Base-by-base conservation (phyloP, 352 stramenopile genomes). In the Globisporangium radiosum region DNA sequence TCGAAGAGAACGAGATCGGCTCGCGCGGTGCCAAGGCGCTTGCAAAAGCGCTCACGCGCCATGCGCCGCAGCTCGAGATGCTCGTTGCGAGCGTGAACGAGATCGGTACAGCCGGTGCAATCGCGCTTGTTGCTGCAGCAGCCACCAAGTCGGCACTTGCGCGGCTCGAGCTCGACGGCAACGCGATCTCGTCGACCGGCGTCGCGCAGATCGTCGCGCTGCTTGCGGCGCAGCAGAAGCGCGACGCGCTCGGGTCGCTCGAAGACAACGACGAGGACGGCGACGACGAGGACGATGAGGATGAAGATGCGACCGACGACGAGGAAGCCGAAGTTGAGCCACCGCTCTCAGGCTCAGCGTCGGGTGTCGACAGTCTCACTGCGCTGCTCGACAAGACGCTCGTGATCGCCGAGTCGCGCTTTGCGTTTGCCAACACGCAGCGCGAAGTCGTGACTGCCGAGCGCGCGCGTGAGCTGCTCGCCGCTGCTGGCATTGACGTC, bases 1-100 rank as follows among this genome's bases (percentile, higher is more conserved):
- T 97, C 37, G 91, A 98, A 60, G 94, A 98, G 64, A 98, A 98
- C 72, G 88, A 98, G 70, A 83, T 98, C 17, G 85, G 76, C 48
- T 95, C 85, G 13, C 81, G 73, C n/a, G 94, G 92, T 5, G 80
- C 87, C 5, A 79, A 80, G 61, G 50, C 58, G 13, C 78, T 98
- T 56, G 88, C 86, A 0, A 76, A 75, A 47, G 79, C 76, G 5
- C 69, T 97, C 63, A 78, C 73, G 64, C 69, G 56, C n/a, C 66
- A 68, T 57, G 63, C 67, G 9, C 74, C 67, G 51, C 45, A 37
- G 43, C 70, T 97, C 47, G 73, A 94, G 63, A 91, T 82, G 75
- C 61, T 97, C 45, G 78, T 96, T 11, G 70, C 81, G 52, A 96
- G 93, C 57, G 76, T 85, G 40, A 97, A 95, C 63, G 84, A 97